Evolutionary conservation across 2,329 filamentous ascomycete genomes (phyloP).

Genomic region (Aspergillus calidoustus): DNA sequence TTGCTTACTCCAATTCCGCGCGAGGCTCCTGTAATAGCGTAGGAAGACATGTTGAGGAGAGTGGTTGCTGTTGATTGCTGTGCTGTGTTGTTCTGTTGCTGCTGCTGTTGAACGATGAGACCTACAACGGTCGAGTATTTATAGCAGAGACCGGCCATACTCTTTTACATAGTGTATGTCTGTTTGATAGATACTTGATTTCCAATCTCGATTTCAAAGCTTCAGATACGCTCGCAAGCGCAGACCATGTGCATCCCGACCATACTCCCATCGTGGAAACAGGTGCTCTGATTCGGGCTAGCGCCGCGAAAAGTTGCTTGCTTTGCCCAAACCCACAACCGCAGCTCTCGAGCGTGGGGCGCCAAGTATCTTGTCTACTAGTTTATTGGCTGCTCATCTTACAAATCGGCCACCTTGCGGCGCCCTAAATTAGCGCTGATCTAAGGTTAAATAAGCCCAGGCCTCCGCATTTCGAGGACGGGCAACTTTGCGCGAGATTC

Average conservation of each 20-base stretch:
- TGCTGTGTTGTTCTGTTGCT: neutral
- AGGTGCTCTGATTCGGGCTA: neutral
- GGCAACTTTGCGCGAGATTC: conserved; percentile 10
- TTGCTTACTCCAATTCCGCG: conserved; percentile 29
- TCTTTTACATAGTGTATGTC: neutral
- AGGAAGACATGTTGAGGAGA: conserved; percentile 23
- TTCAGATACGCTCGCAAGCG: neutral
- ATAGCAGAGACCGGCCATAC: neutral
- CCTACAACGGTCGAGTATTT: neutral
- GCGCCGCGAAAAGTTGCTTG: conserved; percentile 13
- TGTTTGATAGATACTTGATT: neutral
- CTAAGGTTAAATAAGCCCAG: neutral
- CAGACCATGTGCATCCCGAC: too few species aligned
- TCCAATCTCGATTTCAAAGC: neutral
- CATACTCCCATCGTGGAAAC: neutral
- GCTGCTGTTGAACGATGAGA: neutral
- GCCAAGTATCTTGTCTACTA: neutral
- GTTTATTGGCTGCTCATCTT: neutral
- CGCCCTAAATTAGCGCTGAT: neutral
- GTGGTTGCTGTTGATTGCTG: neutral
- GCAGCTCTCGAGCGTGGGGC: neutral
- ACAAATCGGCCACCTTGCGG: neutral
- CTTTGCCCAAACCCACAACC: neutral
- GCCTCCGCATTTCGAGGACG: neutral
- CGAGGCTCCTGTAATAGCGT: conserved; percentile 32